Conservation (phyloP, 495 filamentous ascomycete species). For the Pyrenopolyporus hunteri region DNA sequence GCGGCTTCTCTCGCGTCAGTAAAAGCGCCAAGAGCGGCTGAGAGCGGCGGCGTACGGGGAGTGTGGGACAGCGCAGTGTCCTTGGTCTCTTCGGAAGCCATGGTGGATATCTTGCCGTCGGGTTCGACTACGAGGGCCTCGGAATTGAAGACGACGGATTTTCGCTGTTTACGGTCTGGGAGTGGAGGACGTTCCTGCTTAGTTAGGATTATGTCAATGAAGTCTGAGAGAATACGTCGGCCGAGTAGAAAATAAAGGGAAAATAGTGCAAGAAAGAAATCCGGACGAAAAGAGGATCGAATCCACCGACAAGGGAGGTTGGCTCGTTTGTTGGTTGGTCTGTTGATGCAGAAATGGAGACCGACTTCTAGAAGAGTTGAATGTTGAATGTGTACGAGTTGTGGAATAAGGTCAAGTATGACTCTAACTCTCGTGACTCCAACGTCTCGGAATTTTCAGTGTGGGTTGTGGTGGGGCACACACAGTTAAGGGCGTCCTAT, state of each 20-base stretch:
- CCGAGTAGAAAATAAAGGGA: too few species aligned
- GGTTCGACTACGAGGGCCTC: slow-evolving; percentile 81
- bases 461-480: slow-evolving; percentile 20
- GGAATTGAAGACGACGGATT: slow-evolving; percentile 90
- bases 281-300: too few species aligned
- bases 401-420: not conserved
- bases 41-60: slow-evolving; percentile 63
- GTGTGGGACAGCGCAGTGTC: slow-evolving; percentile 75
- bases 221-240: not conserved
- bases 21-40: slow-evolving; percentile 56
- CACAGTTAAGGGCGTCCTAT: not conserved
- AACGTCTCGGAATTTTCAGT: slow-evolving; percentile 30
- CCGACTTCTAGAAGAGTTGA: not conserved
- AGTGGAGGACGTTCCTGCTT: slow-evolving; percentile 36
- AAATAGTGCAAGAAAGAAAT: not conserved
- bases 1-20: slow-evolving; percentile 51
- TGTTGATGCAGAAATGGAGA: slow-evolving; percentile 4
- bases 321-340: too few species aligned
- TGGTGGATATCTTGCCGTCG: slow-evolving; percentile 77
- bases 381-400: not conserved
- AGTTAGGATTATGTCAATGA: slow-evolving; percentile 41
- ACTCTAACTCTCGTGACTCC: slow-evolving; percentile 20
- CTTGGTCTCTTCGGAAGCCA: slow-evolving; percentile 66
- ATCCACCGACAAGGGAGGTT: too few species aligned
- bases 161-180: slow-evolving; percentile 69